These are phyloP conservation scores for Neurospora sp. DNA, from an alignment of 495 filamentous ascomycete genomes.

Conservation along the genomic window DNA sequence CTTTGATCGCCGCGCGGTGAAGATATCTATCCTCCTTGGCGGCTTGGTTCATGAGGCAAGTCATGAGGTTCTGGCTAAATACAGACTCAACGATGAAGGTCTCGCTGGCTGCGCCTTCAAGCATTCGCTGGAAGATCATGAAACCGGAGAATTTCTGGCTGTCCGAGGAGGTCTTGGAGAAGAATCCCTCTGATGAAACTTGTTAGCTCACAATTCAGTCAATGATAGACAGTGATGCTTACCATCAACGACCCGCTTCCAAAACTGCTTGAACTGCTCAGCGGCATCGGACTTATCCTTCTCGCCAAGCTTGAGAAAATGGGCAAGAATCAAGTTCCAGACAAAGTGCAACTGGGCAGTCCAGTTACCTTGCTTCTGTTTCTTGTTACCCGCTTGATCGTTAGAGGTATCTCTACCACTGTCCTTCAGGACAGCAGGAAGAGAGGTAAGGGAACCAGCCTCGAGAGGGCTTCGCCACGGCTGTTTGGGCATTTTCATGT, in stretches of 20 bases:
- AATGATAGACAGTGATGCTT: constrained; percentile 25
- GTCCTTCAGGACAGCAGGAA: constrained; percentile 74
- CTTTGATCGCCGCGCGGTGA: constrained; percentile 66
- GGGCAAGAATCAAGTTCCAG: constrained; percentile 65
- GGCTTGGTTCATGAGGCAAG: constrained; percentile 79
- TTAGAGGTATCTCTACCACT: constrained; percentile 45
- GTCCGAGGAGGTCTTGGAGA: constrained; percentile 67
- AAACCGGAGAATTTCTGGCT: constrained; percentile 90
- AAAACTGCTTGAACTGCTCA: constrained; percentile 64
- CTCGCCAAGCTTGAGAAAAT: constrained; percentile 32
- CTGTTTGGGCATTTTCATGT: constrained; percentile 51
- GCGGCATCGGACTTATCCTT: constrained; percentile 13
- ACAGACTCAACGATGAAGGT: constrained; percentile 31
- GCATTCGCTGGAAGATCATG: constrained; percentile 64
- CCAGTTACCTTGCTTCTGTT: constrained; percentile 51
- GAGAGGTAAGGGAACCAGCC: constrained; percentile 45
- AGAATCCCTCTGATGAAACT: constrained; percentile 55
- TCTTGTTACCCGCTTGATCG: constrained; percentile 32
- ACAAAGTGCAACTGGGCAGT: constrained; percentile 77
- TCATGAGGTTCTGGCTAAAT: constrained; percentile 75
- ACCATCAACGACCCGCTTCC: constrained; percentile 84
- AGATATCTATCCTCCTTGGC: constrained; percentile 75
- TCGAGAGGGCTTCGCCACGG: constrained; percentile 74
- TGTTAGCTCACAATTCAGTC: constrained; percentile 14
- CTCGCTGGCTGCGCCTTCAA: constrained; percentile 38